Evolutionary conservation across 495 filamentous ascomycete species (phyloP), one percentile per base, ranked within the genome.

Genomic region (Collariella sp.): DNA sequence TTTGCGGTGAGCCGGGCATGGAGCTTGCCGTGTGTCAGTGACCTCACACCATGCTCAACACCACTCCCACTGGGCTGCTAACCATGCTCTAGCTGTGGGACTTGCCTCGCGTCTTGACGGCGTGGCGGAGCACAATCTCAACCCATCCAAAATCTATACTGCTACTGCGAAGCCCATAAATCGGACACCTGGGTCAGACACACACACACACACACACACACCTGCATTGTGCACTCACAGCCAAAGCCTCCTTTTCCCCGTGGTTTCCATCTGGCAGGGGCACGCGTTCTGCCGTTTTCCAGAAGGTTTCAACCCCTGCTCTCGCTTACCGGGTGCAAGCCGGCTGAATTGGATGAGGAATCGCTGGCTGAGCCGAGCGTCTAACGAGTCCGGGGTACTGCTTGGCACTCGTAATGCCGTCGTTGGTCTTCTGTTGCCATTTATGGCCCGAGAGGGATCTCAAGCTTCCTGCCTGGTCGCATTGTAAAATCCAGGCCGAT

Each of bases 271-370:
- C 59, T 58, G 56, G 54, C 50, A 57, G 46, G 52, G 50, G 38
- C 29, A 24, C 24, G 45, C 29, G 46, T 43, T 40, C 45, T 42
- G 16, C 34, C n/a, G 16, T 43, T 38, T 62, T 55, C 46, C 49
- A 48, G 45, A 60, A 59, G 59, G 57, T 60, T 62, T 68, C 55
- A 46, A 44, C 49, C 49, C 33, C 23, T 23, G 19, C 15, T 26
- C 39, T 19, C 26, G 9, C 26, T 9, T 31, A 9, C 26, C 9
- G 26, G 26, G 26, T 31, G 26, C 26, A 4, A 31, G 26, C 26
- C 4, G 26, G 9, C 5, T 31, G 26, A 31, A 31, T 5, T 9
- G 9, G 26, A 31, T 31, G 5, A 31, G 9, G 9, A 31, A 31
- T 9, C 26, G 26, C 5, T 31, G 9, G 5, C 26, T 31, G 5